phyloP scores from a whole-genome alignment of 495 filamentous ascomycete genomes.

The Daldinia grandis region DNA sequence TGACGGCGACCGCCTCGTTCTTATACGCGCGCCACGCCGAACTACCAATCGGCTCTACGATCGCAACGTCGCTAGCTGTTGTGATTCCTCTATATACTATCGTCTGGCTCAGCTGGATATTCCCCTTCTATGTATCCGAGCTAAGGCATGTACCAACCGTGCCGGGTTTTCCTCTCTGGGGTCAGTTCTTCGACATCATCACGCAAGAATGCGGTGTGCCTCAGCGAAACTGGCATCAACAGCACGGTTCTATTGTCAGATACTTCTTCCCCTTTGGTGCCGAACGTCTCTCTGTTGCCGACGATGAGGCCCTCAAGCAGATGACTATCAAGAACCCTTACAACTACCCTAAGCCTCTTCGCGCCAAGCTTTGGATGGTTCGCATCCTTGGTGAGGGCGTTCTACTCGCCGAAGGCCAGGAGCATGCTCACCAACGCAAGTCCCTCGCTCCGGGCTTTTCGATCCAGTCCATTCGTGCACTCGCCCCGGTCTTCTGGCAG shows the following conservation, averaged over 20 bases:
- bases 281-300: constrained; percentile 55
- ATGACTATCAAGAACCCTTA: constrained; percentile 62
- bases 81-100: constrained; percentile 38
- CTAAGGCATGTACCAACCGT: constrained; percentile 55
- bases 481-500: constrained; percentile 61
- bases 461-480: constrained; percentile 52
- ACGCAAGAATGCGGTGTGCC: constrained; percentile 50
- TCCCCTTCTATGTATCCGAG: constrained; percentile 54
- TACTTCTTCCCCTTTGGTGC: constrained; percentile 58
- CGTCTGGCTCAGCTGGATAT: constrained; percentile 51
- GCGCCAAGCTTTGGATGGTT: constrained; percentile 60
- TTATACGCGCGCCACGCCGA: constrained; percentile 38
- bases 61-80: constrained; percentile 24
- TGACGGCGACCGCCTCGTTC: constrained; percentile 36
- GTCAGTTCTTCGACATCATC: constrained; percentile 53
- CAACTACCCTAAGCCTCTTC: constrained; percentile 61
- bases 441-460: constrained; percentile 58
- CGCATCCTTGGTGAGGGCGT: constrained; percentile 59
- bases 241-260: constrained; percentile 53
- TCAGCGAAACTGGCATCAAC: constrained; percentile 53
- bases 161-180: constrained; percentile 55
- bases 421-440: constrained; percentile 58
- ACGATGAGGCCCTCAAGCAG: constrained; percentile 56
- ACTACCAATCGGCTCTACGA: constrained; percentile 18
- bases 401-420: constrained; percentile 57